A percentile compares a stretch with the other conserved stretches of the same genome.
phyloP scores from a whole-genome alignment of 352 stramenopile species.

The Aphanomyces invadans region DNA sequence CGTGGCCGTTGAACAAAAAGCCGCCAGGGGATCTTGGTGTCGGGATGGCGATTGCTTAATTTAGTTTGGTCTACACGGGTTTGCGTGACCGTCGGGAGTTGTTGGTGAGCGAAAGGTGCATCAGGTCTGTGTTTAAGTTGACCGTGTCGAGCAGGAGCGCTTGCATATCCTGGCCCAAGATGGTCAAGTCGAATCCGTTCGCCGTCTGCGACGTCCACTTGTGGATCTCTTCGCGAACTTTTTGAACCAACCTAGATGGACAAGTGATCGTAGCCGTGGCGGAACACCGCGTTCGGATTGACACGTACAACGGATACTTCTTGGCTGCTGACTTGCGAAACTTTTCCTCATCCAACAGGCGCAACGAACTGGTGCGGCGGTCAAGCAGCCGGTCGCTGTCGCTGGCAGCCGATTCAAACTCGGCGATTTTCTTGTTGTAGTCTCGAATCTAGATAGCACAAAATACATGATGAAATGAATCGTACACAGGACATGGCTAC shows the following conservation, averaged over 20 bases:
- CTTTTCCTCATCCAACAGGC: constrained; percentile 65
- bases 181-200: constrained; percentile 57
- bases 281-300: no score
- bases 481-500: no score
- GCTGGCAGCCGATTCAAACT: constrained; percentile 64
- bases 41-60: not conserved
- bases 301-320: constrained; percentile 41
- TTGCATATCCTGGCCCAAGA: constrained; percentile 70
- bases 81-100: constrained; percentile 24
- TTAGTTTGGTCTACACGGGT: constrained; percentile 7
- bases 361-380: constrained; percentile 45
- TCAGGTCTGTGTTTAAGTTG: constrained; percentile 71
- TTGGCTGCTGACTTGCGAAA: constrained; percentile 68
- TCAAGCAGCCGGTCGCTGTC: constrained; percentile 61
- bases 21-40: no score
- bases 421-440: constrained; percentile 65
- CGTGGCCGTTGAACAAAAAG: no score
- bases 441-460: constrained; percentile 34
- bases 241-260: constrained; percentile 24
- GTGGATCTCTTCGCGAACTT: constrained; percentile 54
- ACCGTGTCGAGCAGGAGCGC: constrained; percentile 69
- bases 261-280: constrained; percentile 34
- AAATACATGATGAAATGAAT: not conserved
- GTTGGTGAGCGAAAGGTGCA: constrained; percentile 61
- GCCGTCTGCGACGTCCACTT: constrained; percentile 69